A percentile compares a stretch with the other conserved stretches of the same genome.
phyloP scores from a whole-genome alignment of 495 filamentous ascomycete species.

The Podospora comata region DNA sequence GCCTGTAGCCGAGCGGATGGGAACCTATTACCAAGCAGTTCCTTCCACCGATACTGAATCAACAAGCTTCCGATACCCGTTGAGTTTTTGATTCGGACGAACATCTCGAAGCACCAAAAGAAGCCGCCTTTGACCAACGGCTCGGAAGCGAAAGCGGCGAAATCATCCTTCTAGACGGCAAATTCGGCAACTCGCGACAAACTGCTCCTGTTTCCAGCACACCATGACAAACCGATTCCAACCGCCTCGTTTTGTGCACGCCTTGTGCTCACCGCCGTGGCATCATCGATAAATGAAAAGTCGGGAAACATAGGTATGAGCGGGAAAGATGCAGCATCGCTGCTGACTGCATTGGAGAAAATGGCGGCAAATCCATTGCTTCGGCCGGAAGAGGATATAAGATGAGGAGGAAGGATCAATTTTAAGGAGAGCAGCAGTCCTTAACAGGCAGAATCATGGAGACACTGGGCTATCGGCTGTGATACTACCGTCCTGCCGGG shows the following conservation, averaged over 20 bases:
- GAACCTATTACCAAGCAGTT: not conserved
- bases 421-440: not conserved
- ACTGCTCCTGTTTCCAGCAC: not conserved
- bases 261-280: not conserved
- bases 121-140: not conserved
- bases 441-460: not conserved
- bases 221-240: not conserved
- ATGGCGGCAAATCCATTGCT: not conserved
- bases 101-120: not conserved
- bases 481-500: not conserved
- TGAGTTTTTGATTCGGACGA: not conserved
- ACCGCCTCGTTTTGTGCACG: not conserved
- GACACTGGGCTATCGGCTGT: not conserved
- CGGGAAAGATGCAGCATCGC: not conserved
- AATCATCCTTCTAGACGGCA: not conserved
- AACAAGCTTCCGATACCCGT: not conserved
- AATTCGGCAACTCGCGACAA: conserved; percentile 1
- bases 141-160: conserved; percentile 1
- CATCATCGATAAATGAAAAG: not conserved
- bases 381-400: not conserved
- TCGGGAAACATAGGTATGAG: not conserved
- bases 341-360: not conserved
- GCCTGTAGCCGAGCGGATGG: not conserved
- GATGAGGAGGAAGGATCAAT: not conserved
- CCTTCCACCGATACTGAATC: not conserved